phyloP scores from a whole-genome alignment of 2,329 filamentous ascomycete species.

The Colletotrichum gloeosporioides region DNA sequence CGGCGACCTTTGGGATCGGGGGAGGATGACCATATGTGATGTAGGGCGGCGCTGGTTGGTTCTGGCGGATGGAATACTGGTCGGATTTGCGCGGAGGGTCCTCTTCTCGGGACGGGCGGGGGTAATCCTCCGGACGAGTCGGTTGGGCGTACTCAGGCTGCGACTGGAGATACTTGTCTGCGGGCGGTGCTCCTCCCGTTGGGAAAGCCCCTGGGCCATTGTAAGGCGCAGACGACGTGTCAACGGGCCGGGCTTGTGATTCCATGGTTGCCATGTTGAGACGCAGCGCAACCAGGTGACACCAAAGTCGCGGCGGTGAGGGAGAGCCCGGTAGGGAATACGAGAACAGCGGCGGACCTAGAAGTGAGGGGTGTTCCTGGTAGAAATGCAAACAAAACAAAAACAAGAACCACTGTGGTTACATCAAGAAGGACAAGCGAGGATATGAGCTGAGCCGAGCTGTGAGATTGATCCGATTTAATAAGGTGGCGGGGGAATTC shows the following conservation, averaged over 20 bases:
- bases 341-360: not conserved
- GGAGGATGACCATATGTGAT: constrained; percentile 4
- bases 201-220: constrained; percentile 6
- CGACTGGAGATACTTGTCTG: not conserved
- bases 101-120: not conserved
- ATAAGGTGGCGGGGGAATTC: constrained; percentile 13
- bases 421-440: not conserved
- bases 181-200: not conserved
- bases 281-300: not conserved
- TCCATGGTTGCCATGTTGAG: not conserved
- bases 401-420: not conserved
- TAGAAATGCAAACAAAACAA: not conserved
- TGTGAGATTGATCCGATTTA: not conserved
- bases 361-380: not conserved
- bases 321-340: not conserved
- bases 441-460: not conserved
- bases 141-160: not conserved
- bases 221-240: not conserved
- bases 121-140: not conserved
- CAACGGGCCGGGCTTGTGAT: not conserved
- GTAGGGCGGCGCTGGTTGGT: not conserved
- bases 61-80: not conserved
- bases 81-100: not conserved
- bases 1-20: not conserved
- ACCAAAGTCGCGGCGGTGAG: constrained; percentile 6